phyloP scores from a whole-genome alignment of 352 stramenopile species.

The Globisporangium carolinianum region DNA sequence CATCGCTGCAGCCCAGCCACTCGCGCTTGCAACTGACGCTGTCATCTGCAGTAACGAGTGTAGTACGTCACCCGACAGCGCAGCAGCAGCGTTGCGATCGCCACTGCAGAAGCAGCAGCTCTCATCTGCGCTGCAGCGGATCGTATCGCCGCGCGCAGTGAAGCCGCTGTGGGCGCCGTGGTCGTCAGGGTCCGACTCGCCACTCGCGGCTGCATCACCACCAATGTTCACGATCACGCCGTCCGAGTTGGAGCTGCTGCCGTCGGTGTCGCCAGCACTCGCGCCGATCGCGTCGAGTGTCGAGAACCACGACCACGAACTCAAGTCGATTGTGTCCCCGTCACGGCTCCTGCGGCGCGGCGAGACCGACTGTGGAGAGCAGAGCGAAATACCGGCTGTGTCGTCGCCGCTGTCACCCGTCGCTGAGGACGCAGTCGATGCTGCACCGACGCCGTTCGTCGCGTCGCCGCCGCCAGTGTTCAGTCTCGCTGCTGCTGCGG shows the following conservation, averaged over 20 bases:
- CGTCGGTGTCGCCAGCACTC: neutral
- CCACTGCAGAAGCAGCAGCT: neutral
- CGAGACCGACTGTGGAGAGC: too few species aligned
- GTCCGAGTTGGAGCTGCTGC: slow-evolving; percentile 4
- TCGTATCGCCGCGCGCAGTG: slow-evolving; percentile 21
- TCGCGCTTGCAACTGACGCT: neutral
- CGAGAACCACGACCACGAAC: slow-evolving; percentile 5
- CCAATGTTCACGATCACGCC: slow-evolving; percentile 10
- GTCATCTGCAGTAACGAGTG: too few species aligned
- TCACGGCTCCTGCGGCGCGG: neutral
- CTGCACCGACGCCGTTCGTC: neutral
- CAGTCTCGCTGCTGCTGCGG: neutral
- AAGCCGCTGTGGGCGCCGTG: slow-evolving; percentile 43
- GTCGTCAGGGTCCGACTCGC: slow-evolving; percentile 26
- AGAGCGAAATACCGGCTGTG: neutral
- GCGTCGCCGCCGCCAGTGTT: neutral
- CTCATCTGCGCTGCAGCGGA: neutral
- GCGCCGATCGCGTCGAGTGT: neutral
- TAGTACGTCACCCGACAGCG: neutral
- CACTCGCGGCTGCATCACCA: slow-evolving; percentile 7
- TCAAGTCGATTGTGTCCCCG: slow-evolving; percentile 12
- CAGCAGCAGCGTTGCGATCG: too few species aligned
- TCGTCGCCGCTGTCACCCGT: neutral
- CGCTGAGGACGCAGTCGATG: neutral
- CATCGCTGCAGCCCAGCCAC: neutral